Conservation (phyloP, 805 yeast species). For the Suhomyces vadensis region DNA sequence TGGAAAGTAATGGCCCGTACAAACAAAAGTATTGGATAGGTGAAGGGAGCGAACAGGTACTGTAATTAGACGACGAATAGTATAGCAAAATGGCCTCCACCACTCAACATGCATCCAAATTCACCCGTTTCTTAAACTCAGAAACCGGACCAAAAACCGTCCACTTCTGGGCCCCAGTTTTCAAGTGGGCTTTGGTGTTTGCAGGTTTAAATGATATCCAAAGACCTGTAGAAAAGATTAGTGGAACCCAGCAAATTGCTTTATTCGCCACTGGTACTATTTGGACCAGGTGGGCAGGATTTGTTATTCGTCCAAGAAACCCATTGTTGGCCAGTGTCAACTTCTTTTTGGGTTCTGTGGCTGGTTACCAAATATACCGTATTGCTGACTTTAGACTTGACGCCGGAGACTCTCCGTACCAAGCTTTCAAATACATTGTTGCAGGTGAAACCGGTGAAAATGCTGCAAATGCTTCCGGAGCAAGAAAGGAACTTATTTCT, state of each 20-base stretch:
- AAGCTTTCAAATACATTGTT: constrained; percentile 59
- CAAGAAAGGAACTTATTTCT: constrained; percentile 5
- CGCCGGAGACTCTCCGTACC: constrained; percentile 61
- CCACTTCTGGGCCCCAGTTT: constrained; percentile 83
- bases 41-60: background rate
- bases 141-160: constrained; percentile 97
- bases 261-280: constrained; percentile 87
- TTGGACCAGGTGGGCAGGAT: constrained; percentile 96
- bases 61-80: no score
- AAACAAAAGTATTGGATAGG: background rate
- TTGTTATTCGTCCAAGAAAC: constrained; percentile 88
- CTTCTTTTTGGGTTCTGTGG: constrained; percentile 88
- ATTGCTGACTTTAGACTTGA: constrained; percentile 63
- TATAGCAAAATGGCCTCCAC: constrained; percentile 25
- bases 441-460: constrained; percentile 39
- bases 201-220: constrained; percentile 87
- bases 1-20: constrained; percentile 4
- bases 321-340: constrained; percentile 87
- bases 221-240: constrained; percentile 89
- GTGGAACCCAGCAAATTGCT: constrained; percentile 88
- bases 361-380: constrained; percentile 79
- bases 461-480: constrained; percentile 2
- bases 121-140: constrained; percentile 71
- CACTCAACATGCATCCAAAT: constrained; percentile 48
- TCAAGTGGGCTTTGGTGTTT: constrained; percentile 82